These are phyloP conservation scores for Talaromyces amestolkiae DNA, from an alignment of 2,329 filamentous ascomycete species.

Conservation along the genomic window DNA sequence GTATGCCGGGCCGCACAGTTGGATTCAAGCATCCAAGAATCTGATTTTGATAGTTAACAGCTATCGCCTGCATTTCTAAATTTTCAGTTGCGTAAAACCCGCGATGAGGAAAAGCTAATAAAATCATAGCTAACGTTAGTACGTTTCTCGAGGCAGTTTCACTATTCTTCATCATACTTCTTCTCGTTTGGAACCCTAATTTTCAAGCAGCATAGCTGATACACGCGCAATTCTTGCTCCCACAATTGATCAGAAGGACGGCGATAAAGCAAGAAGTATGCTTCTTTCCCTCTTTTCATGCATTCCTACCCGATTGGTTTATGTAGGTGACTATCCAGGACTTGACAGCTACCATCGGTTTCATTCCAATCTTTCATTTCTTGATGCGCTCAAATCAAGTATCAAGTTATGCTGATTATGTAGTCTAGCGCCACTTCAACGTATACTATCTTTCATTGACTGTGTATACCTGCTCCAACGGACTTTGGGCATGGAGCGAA, in stretches of 20 bases:
- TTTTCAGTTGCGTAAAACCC: neutral
- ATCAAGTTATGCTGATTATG: neutral
- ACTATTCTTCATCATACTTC: neutral
- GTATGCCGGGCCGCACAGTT: neutral
- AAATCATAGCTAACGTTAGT: neutral
- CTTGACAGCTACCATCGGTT: neutral
- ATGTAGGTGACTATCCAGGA: neutral
- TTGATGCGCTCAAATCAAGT: neutral
- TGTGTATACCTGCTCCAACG: neutral
- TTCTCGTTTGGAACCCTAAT: constrained; percentile 1
- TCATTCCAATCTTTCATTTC: neutral
- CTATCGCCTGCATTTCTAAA: neutral
- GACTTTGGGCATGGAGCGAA: neutral
- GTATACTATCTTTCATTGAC: neutral
- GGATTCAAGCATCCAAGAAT: neutral
- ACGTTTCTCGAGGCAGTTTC: neutral
- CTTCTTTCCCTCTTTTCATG: neutral
- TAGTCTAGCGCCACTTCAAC: neutral
- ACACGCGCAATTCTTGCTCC: neutral
- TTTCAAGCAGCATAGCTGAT: neutral
- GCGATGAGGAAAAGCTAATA: neutral
- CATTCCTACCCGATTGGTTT: constrained; percentile 10
- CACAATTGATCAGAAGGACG: neutral
- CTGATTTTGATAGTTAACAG: neutral
- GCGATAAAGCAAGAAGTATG: neutral